Percentiles rank a stretch among this genome's conserved stretches.
Evolutionary conservation across 176 grass and related monocot genomes (phyloP).

Genomic region (Musa itinerans): DNA sequence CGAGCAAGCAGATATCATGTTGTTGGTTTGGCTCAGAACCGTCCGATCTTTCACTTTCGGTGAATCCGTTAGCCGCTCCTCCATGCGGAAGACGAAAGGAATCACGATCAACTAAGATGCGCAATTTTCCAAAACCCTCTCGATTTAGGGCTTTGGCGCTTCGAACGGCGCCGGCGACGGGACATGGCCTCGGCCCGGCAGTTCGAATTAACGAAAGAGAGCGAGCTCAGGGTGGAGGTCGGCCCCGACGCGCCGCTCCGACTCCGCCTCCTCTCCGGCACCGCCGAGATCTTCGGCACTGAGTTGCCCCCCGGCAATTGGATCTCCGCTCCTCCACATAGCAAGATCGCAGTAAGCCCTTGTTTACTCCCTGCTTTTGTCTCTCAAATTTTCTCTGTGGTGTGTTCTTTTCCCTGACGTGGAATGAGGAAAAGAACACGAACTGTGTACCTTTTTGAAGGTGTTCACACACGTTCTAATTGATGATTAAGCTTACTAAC

Average conservation of each 20-base stretch:
- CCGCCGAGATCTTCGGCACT: conserved; percentile 87
- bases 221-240: conserved; percentile 79
- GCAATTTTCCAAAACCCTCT: too few relatives aligned
- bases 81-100: too few relatives aligned
- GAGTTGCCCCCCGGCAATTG: conserved; percentile 76
- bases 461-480: conserved; percentile 71
- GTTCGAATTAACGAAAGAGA: conserved; percentile 52
- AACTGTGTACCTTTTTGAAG: conserved; percentile 14
- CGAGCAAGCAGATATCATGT: too few relatives aligned
- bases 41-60: too few relatives aligned
- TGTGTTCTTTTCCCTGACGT: too few relatives aligned
- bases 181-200: conserved; percentile 35
- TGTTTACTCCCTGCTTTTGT: neutral
- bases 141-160: too few relatives aligned
- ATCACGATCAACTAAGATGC: too few relatives aligned
- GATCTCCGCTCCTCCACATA: conserved; percentile 65
- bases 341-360: conserved; percentile 59
- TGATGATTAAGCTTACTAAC: too few relatives aligned
- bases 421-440: neutral
- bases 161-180: too few relatives aligned
- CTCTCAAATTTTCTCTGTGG: too few relatives aligned
- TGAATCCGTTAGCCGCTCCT: too few relatives aligned
- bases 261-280: conserved; percentile 62
- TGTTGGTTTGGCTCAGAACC: too few relatives aligned
- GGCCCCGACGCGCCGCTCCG: conserved; percentile 59